Base-by-base conservation (phyloP, 2,329 filamentous ascomycete genomes). In the Orbilia oligospora region DNA sequence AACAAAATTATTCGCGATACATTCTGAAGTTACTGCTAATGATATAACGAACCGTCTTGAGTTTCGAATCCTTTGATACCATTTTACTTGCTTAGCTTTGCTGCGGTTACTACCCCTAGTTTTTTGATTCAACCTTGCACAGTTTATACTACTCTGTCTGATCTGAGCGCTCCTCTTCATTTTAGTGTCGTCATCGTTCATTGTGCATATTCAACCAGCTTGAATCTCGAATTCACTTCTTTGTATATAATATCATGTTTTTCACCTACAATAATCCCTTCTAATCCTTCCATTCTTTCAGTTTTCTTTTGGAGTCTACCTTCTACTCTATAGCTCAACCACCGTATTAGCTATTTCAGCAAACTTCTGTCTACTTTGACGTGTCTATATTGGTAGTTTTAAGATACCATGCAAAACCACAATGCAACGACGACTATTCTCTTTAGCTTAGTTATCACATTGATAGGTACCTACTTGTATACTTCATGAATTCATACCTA, bases 11-110 rank as follows among this genome's bases (percentile, higher is more conserved):
- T 5, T 5, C 33, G 10, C 33, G 33, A 12, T 41, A 14, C 2
- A 16, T 41, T 41, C 5, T n/a, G 12, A 16, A 12, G 38, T 41
- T 12, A 16, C 87, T 87, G 86, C 80, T 80, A 49, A 10, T 51
- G 16, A 51, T 51, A 51, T 51, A 51, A 51, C 22, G 48, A 51
- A 51, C 10, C 24, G 83, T 51, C 16, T 24, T 10, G 48, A 20
- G 24, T 51, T 84, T 81, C 65, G 80, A 51, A 0, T 70, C 86
- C 1, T 83, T 36, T 36, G 38, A 85, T 18, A 80, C 48, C 48
- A 22, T 51, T 51, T 24, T 51, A 14, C 22, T n/a, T n/a, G n/a
- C n/a, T n/a, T n/a, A n/a, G n/a, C n/a, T 51, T 48, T n/a, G 10
- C 6, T 22, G 16, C 10, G 12, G 5, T 24, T 51, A 27, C 12